A percentile compares a stretch with the other conserved stretches of the same genome.
These are phyloP conservation scores for Teratosphaeria zuluensis DNA, from an alignment of 2,329 filamentous ascomycete genomes.

Conservation along the genomic window DNA sequence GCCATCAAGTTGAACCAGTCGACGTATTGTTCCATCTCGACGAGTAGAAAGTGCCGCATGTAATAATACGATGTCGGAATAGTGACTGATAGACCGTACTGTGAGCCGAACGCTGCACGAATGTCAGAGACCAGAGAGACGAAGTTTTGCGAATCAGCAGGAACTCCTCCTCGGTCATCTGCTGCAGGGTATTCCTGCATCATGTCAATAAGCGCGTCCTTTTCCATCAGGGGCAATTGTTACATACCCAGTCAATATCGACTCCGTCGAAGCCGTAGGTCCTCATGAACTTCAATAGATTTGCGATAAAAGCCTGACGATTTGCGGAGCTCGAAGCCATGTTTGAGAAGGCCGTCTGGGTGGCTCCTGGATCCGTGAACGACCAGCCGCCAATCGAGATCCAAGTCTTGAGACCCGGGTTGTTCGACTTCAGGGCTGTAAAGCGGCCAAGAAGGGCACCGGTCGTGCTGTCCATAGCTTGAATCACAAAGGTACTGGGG, in stretches of 20 bases:
- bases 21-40: background rate
- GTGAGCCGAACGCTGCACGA: constrained; percentile 20
- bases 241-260: constrained; percentile 15
- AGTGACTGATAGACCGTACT: constrained; percentile 35
- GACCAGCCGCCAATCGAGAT: constrained; percentile 36
- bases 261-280: constrained; percentile 12
- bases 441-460: background rate
- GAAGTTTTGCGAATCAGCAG: background rate
- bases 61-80: constrained; percentile 12
- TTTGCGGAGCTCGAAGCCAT: constrained; percentile 19
- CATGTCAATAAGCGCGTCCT: too few species aligned
- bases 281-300: constrained; percentile 6
- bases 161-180: constrained; percentile 28
- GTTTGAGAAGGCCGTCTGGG: constrained; percentile 19
- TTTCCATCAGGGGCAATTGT: too few species aligned
- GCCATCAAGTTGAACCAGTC: constrained; percentile 33
- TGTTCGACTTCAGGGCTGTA: constrained; percentile 24
- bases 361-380: constrained; percentile 24
- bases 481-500: background rate
- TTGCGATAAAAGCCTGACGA: background rate
- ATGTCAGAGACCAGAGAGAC: constrained; percentile 20
- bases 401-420: constrained; percentile 23
- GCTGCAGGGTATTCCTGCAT: constrained; percentile 14
- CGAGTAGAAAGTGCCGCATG: constrained; percentile 9
- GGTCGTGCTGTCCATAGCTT: background rate